Conservation (phyloP, 2,329 filamentous ascomycete genomes). For the Trichoderma sp. region DNA sequence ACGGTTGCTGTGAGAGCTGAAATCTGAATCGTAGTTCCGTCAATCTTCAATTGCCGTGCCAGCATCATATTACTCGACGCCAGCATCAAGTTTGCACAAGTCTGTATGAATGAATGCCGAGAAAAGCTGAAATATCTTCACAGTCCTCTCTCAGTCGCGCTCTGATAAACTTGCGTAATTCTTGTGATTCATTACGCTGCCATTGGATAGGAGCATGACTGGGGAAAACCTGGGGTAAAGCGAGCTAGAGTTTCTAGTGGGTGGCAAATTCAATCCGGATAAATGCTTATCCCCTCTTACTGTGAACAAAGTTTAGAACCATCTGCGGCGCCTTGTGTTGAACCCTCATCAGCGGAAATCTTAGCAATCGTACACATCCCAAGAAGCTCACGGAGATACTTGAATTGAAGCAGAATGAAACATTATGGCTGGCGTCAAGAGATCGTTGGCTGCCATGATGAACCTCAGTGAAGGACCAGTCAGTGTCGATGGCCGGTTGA, state of each 20-base stretch:
- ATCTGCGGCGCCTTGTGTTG: background rate
- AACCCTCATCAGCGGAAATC: background rate
- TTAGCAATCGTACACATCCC: background rate
- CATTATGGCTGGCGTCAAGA: constrained; percentile 17
- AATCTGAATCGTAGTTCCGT: background rate
- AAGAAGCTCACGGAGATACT: background rate
- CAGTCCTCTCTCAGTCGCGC: background rate
- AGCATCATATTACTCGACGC: background rate
- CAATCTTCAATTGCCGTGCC: background rate
- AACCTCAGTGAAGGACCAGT: background rate
- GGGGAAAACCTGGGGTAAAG: constrained; percentile 15
- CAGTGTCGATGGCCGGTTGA: background rate
- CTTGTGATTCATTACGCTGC: background rate
- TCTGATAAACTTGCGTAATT: background rate
- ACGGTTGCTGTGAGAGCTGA: background rate
- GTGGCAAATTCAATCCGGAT: background rate
- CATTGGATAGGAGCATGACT: background rate
- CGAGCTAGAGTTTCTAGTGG: background rate
- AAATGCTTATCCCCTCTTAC: constrained; percentile 13
- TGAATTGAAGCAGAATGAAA: background rate
- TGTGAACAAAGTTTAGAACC: background rate
- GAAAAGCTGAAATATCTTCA: background rate
- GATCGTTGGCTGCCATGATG: constrained; percentile 3
- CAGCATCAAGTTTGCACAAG: background rate
- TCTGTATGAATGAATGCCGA: background rate